A percentile compares a stretch with the other conserved stretches of the same genome.
Conservation (phyloP, 768 basidiomycete species). For the Dacryopinax primogenitus region DNA sequence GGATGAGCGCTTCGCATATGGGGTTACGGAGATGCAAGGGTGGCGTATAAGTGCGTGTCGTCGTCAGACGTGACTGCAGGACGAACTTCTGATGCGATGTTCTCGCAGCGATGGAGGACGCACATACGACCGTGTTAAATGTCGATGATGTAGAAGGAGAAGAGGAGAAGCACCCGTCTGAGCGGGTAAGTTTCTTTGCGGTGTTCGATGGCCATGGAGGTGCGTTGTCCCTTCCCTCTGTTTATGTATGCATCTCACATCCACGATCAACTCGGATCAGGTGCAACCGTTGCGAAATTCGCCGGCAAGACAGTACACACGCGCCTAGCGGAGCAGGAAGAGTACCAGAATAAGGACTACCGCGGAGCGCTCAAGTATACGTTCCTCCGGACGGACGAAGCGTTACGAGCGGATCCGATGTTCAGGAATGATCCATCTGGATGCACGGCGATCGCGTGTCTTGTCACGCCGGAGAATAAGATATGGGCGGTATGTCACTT, state of each 20-base stretch:
- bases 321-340: constrained; percentile 56
- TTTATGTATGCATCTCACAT: background rate
- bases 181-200: constrained; percentile 61
- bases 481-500: constrained; percentile 57
- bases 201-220: constrained; percentile 99
- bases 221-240: constrained; percentile 28
- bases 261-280: constrained; percentile 31
- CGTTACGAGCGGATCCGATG: constrained; percentile 79
- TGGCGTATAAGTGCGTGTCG: constrained; percentile 85
- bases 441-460: constrained; percentile 83
- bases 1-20: constrained; percentile 59
- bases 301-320: constrained; percentile 75
- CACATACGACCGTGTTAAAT: constrained; percentile 39
- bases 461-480: constrained; percentile 64
- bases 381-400: constrained; percentile 90
- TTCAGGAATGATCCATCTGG: constrained; percentile 88
- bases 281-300: constrained; percentile 71
- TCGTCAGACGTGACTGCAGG: too few relatives aligned
- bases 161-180: constrained; percentile 28
- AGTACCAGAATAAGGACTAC: constrained; percentile 59
- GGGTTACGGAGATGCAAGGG: constrained; percentile 94
- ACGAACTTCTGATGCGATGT: too few relatives aligned
- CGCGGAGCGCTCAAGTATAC: constrained; percentile 69
- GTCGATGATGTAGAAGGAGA: constrained; percentile 41
- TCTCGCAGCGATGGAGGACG: constrained; percentile 86